A percentile compares a stretch with the other conserved stretches of the same genome.
Evolutionary conservation across 805 yeast species (phyloP).

Genomic region (Teunomyces pallodes): DNA sequence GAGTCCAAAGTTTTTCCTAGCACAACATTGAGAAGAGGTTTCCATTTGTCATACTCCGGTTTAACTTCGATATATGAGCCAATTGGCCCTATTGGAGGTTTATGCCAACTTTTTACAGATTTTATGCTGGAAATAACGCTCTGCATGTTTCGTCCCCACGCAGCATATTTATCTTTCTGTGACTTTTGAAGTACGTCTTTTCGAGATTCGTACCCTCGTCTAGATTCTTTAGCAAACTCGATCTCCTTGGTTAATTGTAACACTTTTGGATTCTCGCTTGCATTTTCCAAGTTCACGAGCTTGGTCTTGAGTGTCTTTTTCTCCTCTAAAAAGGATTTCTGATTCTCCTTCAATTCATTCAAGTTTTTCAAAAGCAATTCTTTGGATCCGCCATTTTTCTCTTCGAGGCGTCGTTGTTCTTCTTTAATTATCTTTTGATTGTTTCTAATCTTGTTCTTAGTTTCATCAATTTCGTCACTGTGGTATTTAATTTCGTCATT

Average conservation of each 20-base stretch:
- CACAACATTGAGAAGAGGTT: conserved; percentile 54
- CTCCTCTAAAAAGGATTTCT: conserved; percentile 13
- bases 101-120: conserved; percentile 33
- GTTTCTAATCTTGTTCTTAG: conserved; percentile 10
- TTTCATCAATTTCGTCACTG: conserved; percentile 12
- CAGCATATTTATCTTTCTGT: conserved; percentile 38
- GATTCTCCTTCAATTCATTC: conserved; percentile 19
- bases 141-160: conserved; percentile 51
- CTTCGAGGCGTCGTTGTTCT: conserved; percentile 41
- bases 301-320: conserved; percentile 7
- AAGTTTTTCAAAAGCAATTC: conserved; percentile 26
- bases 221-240: conserved; percentile 1
- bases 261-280: background rate
- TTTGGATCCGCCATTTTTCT: conserved; percentile 43
- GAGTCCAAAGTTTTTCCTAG: conserved; percentile 52
- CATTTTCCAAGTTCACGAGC: conserved; percentile 12
- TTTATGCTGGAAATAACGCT: conserved; percentile 42
- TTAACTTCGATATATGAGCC: conserved; percentile 62
- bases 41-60: conserved; percentile 53
- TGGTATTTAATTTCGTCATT: conserved; percentile 15
- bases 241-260: conserved; percentile 6
- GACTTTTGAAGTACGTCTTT: conserved; percentile 13
- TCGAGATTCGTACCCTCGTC: conserved; percentile 8
- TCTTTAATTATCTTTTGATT: conserved; percentile 18
- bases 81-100: conserved; percentile 75